Evolutionary conservation across 495 filamentous ascomycete genomes (phyloP), one percentile per base, ranked within the genome.

Genomic region (Tuber melanosporum): DNA sequence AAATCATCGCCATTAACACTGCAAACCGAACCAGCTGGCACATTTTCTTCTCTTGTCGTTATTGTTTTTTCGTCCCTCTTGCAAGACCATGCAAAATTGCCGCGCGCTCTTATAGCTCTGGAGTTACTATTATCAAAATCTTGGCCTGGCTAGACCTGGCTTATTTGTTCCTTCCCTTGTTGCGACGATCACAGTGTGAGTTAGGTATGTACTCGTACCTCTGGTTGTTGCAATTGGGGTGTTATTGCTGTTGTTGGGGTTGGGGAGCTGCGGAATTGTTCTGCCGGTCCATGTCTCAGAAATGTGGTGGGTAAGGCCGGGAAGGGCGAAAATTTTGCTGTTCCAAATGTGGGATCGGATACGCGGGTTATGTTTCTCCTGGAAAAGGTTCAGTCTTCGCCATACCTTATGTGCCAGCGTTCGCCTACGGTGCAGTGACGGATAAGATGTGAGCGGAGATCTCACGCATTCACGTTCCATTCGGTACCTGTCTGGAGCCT

Each of bases 391-490:
- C 32, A 15, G n/a, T 17, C 57, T 66, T 66, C 57, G 5, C 57
- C 26, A 66, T 66, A 15, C 26, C 57, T 36, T 19, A 36, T 0
- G 26, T 32, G 10, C 57, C 32, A 66, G 32, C 1, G 26, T 26
- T 36, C 32, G 26, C 10, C 57, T 36, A 17, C 57, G 26, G n/a
- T 66, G 32, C 26, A 17, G 57, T 36, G 15, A 66, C 57, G 57
- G 57, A 66, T 66, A 66, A 66, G 26, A 66, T 36, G 32, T 66
- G 57, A 66, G 57, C 57, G 57, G 57, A 66, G 57, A 66, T 66
- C 57, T 66, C 26, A 66, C 17, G 15, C 26, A 19, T 36, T 66
- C 57, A 36, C 57, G 26, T 66, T 66, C 57, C 32, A 36, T 66
- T 66, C 57, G 57, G 57, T 66, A 36, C 32, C 57, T 66, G 12